Evolutionary conservation across 2,329 filamentous ascomycete species (phyloP), one percentile per base, ranked within the genome.

Genomic region (Monosporascus sp.): DNA sequence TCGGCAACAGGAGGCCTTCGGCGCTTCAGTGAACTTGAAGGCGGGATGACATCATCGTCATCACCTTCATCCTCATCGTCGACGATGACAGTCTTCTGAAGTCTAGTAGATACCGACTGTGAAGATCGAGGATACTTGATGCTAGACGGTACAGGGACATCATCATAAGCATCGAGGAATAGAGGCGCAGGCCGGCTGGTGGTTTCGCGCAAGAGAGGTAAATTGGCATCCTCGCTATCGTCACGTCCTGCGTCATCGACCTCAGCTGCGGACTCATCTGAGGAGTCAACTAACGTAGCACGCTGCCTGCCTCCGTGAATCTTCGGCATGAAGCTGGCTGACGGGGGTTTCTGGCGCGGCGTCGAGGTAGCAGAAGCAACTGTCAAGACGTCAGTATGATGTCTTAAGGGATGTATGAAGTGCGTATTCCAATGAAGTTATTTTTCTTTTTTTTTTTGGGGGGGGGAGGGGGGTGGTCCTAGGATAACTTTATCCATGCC

Each of bases 31-130:
- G 52, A 44, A 38, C 52, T 52, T 9, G 52, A 46, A n/a, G 52
- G 48, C 16, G 45, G 35, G 19, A 52, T n/a, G 3, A 44, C 26
- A 16, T 53, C 51, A 20, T 55, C 49, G 22, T 57, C 55, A 2
- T 58, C 57, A 3, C 55, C 55, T 7, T 53, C 53, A 37, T 49
- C 37, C 2, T 62, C 59, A 22, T 62, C 61, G 27, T 64, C 60
- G 35, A 56, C 49, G 27, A 68, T 54, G 5, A 61, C 51, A n/a
- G 63, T 58, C 37, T 54, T 61, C 40, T 53, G 57, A 9, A 69
- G 56, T 22, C 56, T 63, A 7, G 61, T 64, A 41, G 65, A 63
- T 26, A 67, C 65, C 19, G 66, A 66, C 44, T 68, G 66, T 16
- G 65, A 68, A 17, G 66, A 69, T 38, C 53, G 58, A 8, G 52